Evolutionary conservation across 2,329 filamentous ascomycete species (phyloP), one percentile per base, ranked within the genome.

Genomic region (Alternaria brassicicola): DNA sequence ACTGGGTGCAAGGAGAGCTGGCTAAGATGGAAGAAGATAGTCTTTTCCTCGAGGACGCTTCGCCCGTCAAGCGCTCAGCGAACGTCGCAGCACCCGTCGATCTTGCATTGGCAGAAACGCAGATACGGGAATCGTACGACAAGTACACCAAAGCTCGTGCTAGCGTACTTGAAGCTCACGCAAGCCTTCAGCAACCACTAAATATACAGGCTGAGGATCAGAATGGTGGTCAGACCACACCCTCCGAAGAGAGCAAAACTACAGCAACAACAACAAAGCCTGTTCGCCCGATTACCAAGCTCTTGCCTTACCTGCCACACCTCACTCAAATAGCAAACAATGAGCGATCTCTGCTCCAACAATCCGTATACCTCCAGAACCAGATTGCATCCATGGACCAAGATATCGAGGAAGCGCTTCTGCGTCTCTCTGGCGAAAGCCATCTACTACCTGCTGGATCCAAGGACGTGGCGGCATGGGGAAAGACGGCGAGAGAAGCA

Each of bases 1-100:
- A 78, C 42, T 85, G 83, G 83, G 77, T 84, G 6, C 82, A 85
- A 64, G 76, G 78, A 38, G 81, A 82, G 41, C 64, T 85, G 43
- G 74, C 79, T 17, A 80, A 78, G 61, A 63, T 79, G 59, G 70
- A 73, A 33, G 76, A 78, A 59, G 74, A 78, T 21, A 73, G 69
- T 3, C 65, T 73, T 1, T 70, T 75, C 10, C 62, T 75, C 5
- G 75, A 77, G 49, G 69, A 76, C 57, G 66, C 69, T 9, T 76
- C 72, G 2, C 73, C 73, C 2, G 59, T 74, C 45, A 75, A 76
- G 42, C 68, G 67, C 12, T 46, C 61, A 47, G 43, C 39, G 12
- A 51, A 45, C 12, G 54, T 19, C 7, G 8, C 49, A 4, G 10
- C 30, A 17, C 33, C 49, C 3, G 26, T 59, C n/a, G 62, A 76